Evolutionary conservation across 257 asterid species (phyloP).

Genomic region (Lycium barbarum): DNA sequence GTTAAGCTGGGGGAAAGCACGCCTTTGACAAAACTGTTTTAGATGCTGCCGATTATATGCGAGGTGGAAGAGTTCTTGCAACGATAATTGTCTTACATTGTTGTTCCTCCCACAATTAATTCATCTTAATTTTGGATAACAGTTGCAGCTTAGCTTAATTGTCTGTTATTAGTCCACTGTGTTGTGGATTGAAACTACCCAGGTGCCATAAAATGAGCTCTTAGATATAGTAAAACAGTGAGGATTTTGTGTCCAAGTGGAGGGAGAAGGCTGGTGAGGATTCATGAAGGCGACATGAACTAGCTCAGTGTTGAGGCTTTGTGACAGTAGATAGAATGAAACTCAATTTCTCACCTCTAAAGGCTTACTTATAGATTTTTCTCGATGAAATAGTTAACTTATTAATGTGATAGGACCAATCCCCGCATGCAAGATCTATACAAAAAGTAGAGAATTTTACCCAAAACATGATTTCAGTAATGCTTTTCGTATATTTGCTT

Average conservation of each 20-base stretch:
- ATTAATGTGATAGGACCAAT: not conserved
- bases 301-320: not conserved
- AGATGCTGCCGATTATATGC: slow-evolving; percentile 1
- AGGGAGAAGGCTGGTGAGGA: slow-evolving; percentile 3
- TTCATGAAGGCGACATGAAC: slow-evolving; percentile 3
- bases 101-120: not conserved
- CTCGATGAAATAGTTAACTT: not conserved
- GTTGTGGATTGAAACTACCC: slow-evolving; percentile 21
- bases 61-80: not conserved
- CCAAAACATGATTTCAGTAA: not conserved
- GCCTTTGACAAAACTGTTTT: not conserved
- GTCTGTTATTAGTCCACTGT: not conserved
- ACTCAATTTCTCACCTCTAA: not conserved
- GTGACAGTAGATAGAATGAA: not conserved
- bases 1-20: not conserved
- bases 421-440: not conserved
- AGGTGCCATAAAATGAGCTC: not conserved
- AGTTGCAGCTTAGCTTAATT: not conserved
- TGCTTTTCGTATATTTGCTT: not conserved
- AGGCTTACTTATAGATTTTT: not conserved
- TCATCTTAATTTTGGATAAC: not conserved
- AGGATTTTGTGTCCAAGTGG: not conserved
- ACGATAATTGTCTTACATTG: not conserved
- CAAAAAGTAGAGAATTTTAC: not conserved
- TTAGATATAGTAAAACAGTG: not conserved